Evolutionary conservation across 2,329 filamentous ascomycete species (phyloP).

Genomic region (Aureobasidium mangrovei): DNA sequence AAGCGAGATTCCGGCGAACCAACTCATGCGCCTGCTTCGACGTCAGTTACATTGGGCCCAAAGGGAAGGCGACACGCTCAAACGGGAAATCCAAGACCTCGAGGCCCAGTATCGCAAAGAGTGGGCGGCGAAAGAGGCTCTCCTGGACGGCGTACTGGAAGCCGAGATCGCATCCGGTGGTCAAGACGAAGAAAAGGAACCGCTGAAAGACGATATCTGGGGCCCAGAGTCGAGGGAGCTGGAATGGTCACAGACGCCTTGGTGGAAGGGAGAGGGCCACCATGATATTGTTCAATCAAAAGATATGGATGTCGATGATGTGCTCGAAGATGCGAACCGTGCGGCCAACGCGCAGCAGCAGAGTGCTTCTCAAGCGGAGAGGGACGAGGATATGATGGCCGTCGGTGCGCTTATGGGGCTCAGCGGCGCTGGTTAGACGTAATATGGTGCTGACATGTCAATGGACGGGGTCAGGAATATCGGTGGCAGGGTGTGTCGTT

Average conservation of each 20-base stretch:
- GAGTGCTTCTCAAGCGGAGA: conserved; percentile 12
- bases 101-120: conserved; percentile 61
- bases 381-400: conserved; percentile 18
- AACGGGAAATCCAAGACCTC: conserved; percentile 55
- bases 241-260: background rate
- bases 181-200: conserved; percentile 23
- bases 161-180: conserved; percentile 48
- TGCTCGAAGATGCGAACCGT: background rate
- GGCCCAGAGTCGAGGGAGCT: conserved; percentile 3
- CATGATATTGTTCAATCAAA: background rate
- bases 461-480: too few relatives aligned
- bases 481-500: too few relatives aligned
- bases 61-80: conserved; percentile 55
- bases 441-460: too few relatives aligned
- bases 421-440: conserved; percentile 8
- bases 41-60: conserved; percentile 66
- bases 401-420: conserved; percentile 18
- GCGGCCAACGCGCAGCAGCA: conserved; percentile 20
- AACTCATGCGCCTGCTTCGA: conserved; percentile 53
- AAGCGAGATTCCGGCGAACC: conserved; percentile 55
- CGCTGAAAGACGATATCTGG: conserved; percentile 6
- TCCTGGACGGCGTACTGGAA: conserved; percentile 69
- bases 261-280: background rate
- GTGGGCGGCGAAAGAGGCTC: conserved; percentile 71
- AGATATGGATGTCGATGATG: conserved; percentile 3